A percentile compares a stretch with the other conserved stretches of the same genome.
Evolutionary conservation across 768 basidiomycete genomes (phyloP).

Genomic region (Wakefieldia striispora): DNA sequence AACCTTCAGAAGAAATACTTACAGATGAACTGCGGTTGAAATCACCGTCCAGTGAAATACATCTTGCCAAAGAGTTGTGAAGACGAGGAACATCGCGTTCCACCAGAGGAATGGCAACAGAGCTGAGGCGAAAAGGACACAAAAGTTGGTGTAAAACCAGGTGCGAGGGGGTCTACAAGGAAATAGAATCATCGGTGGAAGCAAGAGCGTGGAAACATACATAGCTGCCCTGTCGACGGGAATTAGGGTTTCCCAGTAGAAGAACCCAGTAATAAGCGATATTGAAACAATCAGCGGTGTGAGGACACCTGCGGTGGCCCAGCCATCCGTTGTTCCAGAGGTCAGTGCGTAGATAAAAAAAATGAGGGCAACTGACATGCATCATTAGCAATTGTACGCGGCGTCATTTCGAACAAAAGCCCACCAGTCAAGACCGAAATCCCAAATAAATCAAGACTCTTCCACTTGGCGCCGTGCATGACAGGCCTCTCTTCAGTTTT

Average conservation of each 20-base stretch:
- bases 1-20: constrained; percentile 5
- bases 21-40: constrained; percentile 41
- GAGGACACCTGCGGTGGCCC: constrained; percentile 45
- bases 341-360: constrained; percentile 45
- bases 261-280: constrained; percentile 41
- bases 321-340: constrained; percentile 47
- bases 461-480: constrained; percentile 17
- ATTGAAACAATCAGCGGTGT: constrained; percentile 46
- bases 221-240: constrained; percentile 42
- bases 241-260: constrained; percentile 47
- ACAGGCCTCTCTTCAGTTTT: constrained; percentile 2
- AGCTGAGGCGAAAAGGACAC: constrained; percentile 36
- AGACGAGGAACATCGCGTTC: constrained; percentile 33
- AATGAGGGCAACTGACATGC: constrained; percentile 31
- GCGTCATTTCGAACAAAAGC: background rate
- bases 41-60: constrained; percentile 42
- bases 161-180: constrained; percentile 37
- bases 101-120: constrained; percentile 45
- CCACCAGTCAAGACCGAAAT: constrained; percentile 38
- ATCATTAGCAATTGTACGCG: background rate
- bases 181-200: background rate
- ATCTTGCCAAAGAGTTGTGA: constrained; percentile 41
- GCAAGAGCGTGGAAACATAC: constrained; percentile 25
- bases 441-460: constrained; percentile 38
- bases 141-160: constrained; percentile 43